Conservation (phyloP, 106 monocot species). For the Phalaenopsis equestris region DNA sequence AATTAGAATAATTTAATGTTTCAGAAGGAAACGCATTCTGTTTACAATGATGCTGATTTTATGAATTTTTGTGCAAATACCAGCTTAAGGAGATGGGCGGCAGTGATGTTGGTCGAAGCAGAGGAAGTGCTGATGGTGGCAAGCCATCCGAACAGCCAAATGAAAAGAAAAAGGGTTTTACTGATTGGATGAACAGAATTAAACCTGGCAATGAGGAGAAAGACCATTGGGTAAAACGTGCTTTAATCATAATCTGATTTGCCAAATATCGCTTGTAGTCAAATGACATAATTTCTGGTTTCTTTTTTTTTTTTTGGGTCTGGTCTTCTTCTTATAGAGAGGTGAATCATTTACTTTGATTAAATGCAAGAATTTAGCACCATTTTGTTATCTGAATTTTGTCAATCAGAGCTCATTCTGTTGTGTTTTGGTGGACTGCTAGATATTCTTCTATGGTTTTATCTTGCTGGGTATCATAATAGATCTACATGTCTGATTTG, state of each 20-base stretch:
- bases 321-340: background rate
- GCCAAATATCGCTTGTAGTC: background rate
- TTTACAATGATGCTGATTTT: background rate
- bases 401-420: background rate
- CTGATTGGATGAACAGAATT: slow-evolving; percentile 70
- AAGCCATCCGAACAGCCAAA: slow-evolving; percentile 49
- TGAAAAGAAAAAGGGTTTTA: slow-evolving; percentile 68
- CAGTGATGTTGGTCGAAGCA: slow-evolving; percentile 33
- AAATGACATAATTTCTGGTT: background rate
- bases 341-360: background rate
- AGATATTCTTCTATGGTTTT: background rate
- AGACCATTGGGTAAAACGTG: slow-evolving; percentile 70
- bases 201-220: slow-evolving; percentile 88
- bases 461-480: too few species aligned
- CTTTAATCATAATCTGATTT: background rate
- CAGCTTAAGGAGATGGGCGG: slow-evolving; percentile 84
- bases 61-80: background rate
- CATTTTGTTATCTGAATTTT: background rate
- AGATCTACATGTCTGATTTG: too few species aligned
- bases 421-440: background rate
- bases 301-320: background rate
- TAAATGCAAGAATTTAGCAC: background rate
- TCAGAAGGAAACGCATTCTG: background rate
- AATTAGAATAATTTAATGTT: background rate
- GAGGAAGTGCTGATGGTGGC: slow-evolving; percentile 32